Base-by-base conservation (phyloP, 2,329 filamentous ascomycete species). In the Ophiocordyceps camponoti-floridani region DNA sequence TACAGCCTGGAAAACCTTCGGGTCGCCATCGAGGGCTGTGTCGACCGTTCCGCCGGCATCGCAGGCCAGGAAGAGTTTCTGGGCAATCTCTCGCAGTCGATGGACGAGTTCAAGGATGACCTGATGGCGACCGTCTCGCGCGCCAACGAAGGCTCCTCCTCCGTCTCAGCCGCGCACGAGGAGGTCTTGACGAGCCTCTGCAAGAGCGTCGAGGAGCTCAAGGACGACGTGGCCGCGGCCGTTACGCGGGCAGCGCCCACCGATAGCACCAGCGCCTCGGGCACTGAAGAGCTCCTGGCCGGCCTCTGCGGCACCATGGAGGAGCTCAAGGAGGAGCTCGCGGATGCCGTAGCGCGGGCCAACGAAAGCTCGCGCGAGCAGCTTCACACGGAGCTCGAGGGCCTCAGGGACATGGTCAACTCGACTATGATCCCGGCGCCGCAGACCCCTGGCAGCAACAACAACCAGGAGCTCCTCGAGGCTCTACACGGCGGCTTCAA, bases 1-100 rank as follows among this genome's bases (percentile, higher is more conserved):
- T 85, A 94, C 56, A 87, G 87, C 0, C 71, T 94, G 13, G 86
- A 94, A 52, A 80, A 76, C 51, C 73, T 96, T 7, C 79, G 86
- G 11, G 65, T 68, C 12, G 83, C 94, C 47, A 84, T 96, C 45
- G 85, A 94, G 52, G 69, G 68, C 40, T 94, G 93, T 51, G 78
- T 91, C 47, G 79, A 88, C 53, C 78, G 77, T 42, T 75, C 79
- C 8, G 70, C 77, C 14, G 82, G 82, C 47, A 70, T 75, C 1
- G 72, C 78, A 1, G 75, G 75, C 18, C 85, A 88, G 48, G 81
- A 89, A 51, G 84, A 91, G 48, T 80, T 91, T 46, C 73, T 89
- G 54, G 78, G 85, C 31, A 73, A 70, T 28, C 69, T 88, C 45
- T 66, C 74, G 13, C 69, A 63, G 28, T 81, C 74, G 45, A 69